Conservation (phyloP, 108 stramenopile species). For the Cyclotella atomus region DNA sequence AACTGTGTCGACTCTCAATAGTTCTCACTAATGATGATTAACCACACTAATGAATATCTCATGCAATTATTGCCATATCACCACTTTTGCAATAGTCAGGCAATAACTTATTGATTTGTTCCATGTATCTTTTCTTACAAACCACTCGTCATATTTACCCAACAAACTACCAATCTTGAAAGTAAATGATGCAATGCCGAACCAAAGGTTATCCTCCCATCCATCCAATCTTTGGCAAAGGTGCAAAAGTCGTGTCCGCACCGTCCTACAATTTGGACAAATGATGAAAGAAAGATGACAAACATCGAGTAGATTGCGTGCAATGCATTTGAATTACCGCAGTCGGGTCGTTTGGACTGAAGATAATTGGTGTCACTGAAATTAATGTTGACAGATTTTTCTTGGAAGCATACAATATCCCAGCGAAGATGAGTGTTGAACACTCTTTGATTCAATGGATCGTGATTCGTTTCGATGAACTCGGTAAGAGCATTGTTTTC, state of each 20-base stretch:
- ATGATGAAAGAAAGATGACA: slow-evolving; percentile 74
- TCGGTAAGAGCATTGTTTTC: slow-evolving; percentile 12
- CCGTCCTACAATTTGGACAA: slow-evolving; percentile 62
- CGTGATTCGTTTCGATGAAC: slow-evolving; percentile 28
- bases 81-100: background rate
- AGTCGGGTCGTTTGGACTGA: slow-evolving; percentile 17
- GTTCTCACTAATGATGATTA: too few species aligned
- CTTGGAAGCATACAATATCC: slow-evolving; percentile 70
- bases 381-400: too few species aligned
- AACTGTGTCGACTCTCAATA: too few species aligned
- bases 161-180: slow-evolving; percentile 19
- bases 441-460: slow-evolving; percentile 42
- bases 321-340: slow-evolving; percentile 66
- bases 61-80: background rate
- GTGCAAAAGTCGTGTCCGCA: slow-evolving; percentile 38
- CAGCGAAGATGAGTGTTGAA: slow-evolving; percentile 79
- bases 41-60: background rate
- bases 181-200: slow-evolving; percentile 60
- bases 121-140: slow-evolving; percentile 23
- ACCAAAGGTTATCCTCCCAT: slow-evolving; percentile 60
- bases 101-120: slow-evolving; percentile 15
- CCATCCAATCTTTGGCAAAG: slow-evolving; percentile 57
- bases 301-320: slow-evolving; percentile 60
- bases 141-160: slow-evolving; percentile 25
- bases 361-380: too few species aligned